Evolutionary conservation across 2,329 filamentous ascomycete genomes (phyloP).

Genomic region (Emergomyces africanus): DNA sequence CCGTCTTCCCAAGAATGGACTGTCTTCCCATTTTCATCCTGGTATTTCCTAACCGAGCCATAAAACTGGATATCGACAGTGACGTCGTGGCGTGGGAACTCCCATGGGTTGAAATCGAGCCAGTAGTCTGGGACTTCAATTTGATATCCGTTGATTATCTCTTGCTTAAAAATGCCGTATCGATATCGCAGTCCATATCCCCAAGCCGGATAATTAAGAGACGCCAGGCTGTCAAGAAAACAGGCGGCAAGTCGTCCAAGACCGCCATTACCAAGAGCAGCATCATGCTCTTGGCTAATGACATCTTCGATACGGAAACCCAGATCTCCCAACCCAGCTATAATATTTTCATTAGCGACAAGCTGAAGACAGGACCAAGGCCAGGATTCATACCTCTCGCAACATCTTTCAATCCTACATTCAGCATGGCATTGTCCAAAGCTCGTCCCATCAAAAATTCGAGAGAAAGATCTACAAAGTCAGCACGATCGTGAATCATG

Average conservation of each 20-base stretch:
- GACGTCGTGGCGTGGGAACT: constrained; percentile 91
- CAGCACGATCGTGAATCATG: neutral
- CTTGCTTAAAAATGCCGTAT: constrained; percentile 99
- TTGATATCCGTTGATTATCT: constrained; percentile 95
- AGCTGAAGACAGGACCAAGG: neutral
- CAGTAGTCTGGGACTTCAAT: constrained; percentile 98
- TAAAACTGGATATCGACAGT: constrained; percentile 97
- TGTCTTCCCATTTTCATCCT: constrained; percentile 64
- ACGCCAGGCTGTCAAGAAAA: constrained; percentile 91
- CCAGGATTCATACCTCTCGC: constrained; percentile 58
- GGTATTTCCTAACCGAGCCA: constrained; percentile 62
- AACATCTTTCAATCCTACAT: constrained; percentile 74
- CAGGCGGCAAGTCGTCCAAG: constrained; percentile 90
- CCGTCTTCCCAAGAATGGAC: constrained; percentile 77
- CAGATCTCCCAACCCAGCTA: constrained; percentile 71
- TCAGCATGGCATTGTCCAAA: constrained; percentile 97
- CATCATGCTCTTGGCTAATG: constrained; percentile 88
- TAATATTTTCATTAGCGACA: constrained; percentile 6
- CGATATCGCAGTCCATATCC: constrained; percentile 91
- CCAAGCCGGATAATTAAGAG: constrained; percentile 92
- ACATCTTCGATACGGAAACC: constrained; percentile 97
- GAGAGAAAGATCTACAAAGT: constrained; percentile 60
- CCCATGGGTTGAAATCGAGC: constrained; percentile 99
- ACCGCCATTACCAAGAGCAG: constrained; percentile 89
- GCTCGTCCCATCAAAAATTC: constrained; percentile 97